phyloP scores from a whole-genome alignment of 2,329 filamentous ascomycete genomes.

The Apiospora koreana region DNA sequence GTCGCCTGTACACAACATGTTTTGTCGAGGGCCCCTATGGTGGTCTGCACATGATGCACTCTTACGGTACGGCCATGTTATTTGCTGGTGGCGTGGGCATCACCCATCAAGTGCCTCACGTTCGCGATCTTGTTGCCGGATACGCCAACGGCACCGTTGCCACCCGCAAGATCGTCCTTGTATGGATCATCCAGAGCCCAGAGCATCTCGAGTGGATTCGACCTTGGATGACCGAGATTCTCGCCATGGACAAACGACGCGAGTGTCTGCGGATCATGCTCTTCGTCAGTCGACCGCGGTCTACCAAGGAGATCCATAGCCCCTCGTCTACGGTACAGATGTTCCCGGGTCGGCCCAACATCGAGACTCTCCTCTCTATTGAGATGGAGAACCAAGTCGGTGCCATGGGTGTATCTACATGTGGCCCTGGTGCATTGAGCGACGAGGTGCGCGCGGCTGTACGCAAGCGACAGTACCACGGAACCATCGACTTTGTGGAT shows the following conservation, averaged over 20 bases:
- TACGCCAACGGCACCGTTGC: slow-evolving; percentile 70
- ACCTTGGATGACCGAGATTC: slow-evolving; percentile 80
- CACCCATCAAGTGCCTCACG: slow-evolving; percentile 75
- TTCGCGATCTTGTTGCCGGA: slow-evolving; percentile 70
- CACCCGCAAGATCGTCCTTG: slow-evolving; percentile 69
- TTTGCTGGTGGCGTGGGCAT: slow-evolving; percentile 82
- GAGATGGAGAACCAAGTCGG: slow-evolving; percentile 76
- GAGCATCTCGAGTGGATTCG: slow-evolving; percentile 84
- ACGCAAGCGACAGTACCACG: slow-evolving; percentile 62
- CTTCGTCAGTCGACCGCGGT: slow-evolving; percentile 73
- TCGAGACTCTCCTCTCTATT: slow-evolving; percentile 69
- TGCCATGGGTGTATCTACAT: slow-evolving; percentile 73
- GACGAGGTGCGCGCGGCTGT: slow-evolving; percentile 74
- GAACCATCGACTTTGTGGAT: slow-evolving; percentile 76
- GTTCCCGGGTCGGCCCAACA: slow-evolving; percentile 79
- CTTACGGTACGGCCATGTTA: slow-evolving; percentile 76
- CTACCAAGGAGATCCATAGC: slow-evolving; percentile 79
- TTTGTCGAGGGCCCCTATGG: slow-evolving; percentile 79
- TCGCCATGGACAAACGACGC: slow-evolving; percentile 72
- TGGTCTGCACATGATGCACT: slow-evolving; percentile 68
- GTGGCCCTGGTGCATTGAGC: slow-evolving; percentile 71
- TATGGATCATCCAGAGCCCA: slow-evolving; percentile 78
- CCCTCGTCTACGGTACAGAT: slow-evolving; percentile 79
- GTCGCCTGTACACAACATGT: slow-evolving; percentile 63
- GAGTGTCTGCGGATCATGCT: slow-evolving; percentile 76